Percentiles rank a stretch among this genome's conserved stretches.
These are phyloP conservation scores for apple (Malus domestica) DNA, from an alignment of 306 rosid genomes.

Conservation along the genomic window DNA sequence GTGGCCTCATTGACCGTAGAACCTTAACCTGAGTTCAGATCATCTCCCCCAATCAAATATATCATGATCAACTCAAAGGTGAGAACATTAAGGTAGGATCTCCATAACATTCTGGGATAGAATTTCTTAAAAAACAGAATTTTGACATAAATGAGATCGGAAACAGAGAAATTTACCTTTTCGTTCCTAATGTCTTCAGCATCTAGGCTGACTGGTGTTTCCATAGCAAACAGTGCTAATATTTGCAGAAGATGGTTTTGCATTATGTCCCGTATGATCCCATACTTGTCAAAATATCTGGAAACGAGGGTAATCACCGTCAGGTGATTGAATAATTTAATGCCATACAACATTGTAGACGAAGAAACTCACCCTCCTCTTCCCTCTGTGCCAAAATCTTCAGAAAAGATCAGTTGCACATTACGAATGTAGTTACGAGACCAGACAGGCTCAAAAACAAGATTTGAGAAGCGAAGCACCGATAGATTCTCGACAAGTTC, in stretches of 20 bases:
- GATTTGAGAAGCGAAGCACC: slow-evolving; percentile 96
- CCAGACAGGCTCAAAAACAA: slow-evolving; percentile 94
- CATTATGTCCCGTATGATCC: slow-evolving; percentile 95
- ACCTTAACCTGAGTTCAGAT: slow-evolving; percentile 73
- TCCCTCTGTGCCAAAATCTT: slow-evolving; percentile 97
- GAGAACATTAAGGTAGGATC: neutral
- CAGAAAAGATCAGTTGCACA: slow-evolving; percentile 93
- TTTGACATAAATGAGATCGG: slow-evolving; percentile 1
- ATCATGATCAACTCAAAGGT: neutral
- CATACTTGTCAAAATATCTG: slow-evolving; percentile 81
- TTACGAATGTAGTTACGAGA: slow-evolving; percentile 80
- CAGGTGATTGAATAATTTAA: slow-evolving; percentile 5
- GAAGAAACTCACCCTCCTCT: slow-evolving; percentile 76
- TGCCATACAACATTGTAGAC: neutral
- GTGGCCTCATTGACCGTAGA: slow-evolving; percentile 78
- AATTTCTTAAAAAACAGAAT: neutral
- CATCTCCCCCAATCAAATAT: neutral
- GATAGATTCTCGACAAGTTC: slow-evolving; percentile 97
- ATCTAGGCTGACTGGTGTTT: slow-evolving; percentile 91
- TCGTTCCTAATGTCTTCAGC: slow-evolving; percentile 95
- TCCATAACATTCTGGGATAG: neutral
- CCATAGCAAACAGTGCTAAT: slow-evolving; percentile 92
- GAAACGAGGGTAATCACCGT: slow-evolving; percentile 11
- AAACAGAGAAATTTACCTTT: slow-evolving; percentile 45
- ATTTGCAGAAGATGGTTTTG: slow-evolving; percentile 99